Base-by-base conservation (phyloP, 2,329 filamentous ascomycete species). In the Aspergillus ruber region DNA sequence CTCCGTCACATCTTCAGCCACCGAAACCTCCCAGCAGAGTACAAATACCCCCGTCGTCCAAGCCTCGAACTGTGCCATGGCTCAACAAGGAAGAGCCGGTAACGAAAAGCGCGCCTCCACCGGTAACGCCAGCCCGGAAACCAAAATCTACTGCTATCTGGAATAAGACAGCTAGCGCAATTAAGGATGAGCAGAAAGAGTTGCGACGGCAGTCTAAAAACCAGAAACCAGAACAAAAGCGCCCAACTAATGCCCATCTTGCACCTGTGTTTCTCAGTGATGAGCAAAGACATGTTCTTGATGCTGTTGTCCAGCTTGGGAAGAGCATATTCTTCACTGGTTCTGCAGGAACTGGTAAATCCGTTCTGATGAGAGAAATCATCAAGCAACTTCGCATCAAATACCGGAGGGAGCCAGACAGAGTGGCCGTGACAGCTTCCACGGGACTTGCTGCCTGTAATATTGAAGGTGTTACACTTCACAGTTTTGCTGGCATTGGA, bases 301-400 rank as follows among this genome's bases (percentile, higher is more conserved):
- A 89, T 41, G 74, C 96, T 17, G 91, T 98, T 8, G 79, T 89
- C 6, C 80, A 93, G 18, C 74, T 87, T 53, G 80, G 80, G 50
- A 85, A 90, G 66, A 97, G 91, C 58, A 90, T 96, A 2, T 98
- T 98, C 74, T 98, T 98, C 67, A 98, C 93, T 1, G 93, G 93
- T 58, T 95, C 93, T 50, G 93, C 93, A 49, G 90, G 82, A 76
- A 96, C 93, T 4, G 93, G 93, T 67, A 98, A 98, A 74, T 98
- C 93, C 1, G 91, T 98, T 3, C 72, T 98, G 48, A 89, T 98
- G 79, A 82, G 90, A 54, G 84, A 94, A 55, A 95, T 97, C 51
- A 97, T 98, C 57, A 73, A 80, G 4, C 82, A 86, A 3, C 65
- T 98, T 44, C 86, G 86, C 50, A 81, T 81, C 53, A 96, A 94